Evolutionary conservation across 2,329 filamentous ascomycete species (phyloP).

Genomic region (Apiospora kogelbergensis): DNA sequence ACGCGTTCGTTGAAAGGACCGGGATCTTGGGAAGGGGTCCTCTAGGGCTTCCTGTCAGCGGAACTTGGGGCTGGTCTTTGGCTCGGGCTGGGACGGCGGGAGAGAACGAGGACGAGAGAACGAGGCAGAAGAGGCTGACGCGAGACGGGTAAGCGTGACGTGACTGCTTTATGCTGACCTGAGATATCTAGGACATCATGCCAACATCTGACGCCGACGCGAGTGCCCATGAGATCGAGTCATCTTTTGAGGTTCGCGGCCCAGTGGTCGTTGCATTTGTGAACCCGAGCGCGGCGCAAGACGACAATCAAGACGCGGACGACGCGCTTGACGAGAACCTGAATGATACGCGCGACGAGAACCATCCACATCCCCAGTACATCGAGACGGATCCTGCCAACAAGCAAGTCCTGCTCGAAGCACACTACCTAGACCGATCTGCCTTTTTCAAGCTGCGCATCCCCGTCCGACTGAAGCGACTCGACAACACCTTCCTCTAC

Average conservation of each 20-base stretch:
- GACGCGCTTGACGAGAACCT: background rate
- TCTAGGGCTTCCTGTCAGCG: slow-evolving; percentile 7
- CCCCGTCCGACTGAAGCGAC: background rate
- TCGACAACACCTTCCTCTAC: slow-evolving; percentile 3
- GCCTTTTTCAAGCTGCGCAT: slow-evolving; percentile 1
- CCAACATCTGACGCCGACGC: background rate
- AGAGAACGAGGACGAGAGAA: background rate
- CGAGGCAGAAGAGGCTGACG: background rate
- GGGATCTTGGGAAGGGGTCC: slow-evolving; percentile 11
- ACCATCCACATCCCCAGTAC: background rate
- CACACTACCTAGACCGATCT: background rate
- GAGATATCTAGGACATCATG: background rate
- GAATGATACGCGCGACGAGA: background rate
- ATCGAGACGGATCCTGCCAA: background rate
- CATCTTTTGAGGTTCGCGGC: background rate
- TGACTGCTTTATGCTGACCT: background rate
- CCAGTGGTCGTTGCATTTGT: background rate
- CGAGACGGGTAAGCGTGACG: background rate
- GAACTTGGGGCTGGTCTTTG: background rate
- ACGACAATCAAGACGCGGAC: background rate
- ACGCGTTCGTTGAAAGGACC: slow-evolving; percentile 8
- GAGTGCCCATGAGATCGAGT: background rate
- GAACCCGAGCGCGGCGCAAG: background rate
- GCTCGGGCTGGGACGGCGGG: slow-evolving; percentile 5
- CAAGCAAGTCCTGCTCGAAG: slow-evolving; percentile 5